Percentiles rank a stretch among this genome's conserved stretches.
Conservation (phyloP, 2,329 filamentous ascomycete species). For the Whalleya microplaca region DNA sequence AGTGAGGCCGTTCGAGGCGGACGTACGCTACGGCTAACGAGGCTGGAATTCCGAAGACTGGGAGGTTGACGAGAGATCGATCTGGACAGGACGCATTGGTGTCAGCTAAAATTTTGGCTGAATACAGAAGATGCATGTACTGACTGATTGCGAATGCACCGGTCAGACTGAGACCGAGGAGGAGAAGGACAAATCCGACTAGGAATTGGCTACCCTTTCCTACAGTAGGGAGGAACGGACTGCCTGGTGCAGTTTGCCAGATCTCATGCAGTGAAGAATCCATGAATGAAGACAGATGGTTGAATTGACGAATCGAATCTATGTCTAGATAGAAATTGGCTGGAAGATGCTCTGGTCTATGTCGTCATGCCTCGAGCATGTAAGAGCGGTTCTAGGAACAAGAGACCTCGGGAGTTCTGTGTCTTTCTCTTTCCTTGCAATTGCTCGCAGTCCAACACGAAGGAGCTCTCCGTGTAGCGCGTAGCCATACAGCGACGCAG, state of each 20-base stretch:
- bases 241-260: constrained; percentile 90
- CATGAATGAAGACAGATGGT: constrained; percentile 54
- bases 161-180: constrained; percentile 72
- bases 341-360: neutral
- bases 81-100: neutral
- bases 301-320: constrained; percentile 1
- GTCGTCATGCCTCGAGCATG: constrained; percentile 15
- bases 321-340: neutral
- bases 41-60: constrained; percentile 80
- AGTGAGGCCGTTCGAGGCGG: constrained; percentile 6
- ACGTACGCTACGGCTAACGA: constrained; percentile 88
- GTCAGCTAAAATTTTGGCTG: neutral
- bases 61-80: constrained; percentile 65
- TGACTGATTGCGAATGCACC: constrained; percentile 86
- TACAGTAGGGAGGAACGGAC: constrained; percentile 79
- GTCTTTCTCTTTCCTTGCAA: too few species aligned
- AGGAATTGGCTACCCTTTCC: constrained; percentile 84
- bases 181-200: constrained; percentile 75
- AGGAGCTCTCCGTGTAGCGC: too few species aligned
- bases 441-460: too few species aligned
- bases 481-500: too few species aligned
- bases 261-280: constrained; percentile 83
- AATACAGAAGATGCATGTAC: constrained; percentile 35
- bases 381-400: too few species aligned
- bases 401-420: too few species aligned